Conservation (phyloP, 345 rosid genomes). For the Brassica carinata region DNA sequence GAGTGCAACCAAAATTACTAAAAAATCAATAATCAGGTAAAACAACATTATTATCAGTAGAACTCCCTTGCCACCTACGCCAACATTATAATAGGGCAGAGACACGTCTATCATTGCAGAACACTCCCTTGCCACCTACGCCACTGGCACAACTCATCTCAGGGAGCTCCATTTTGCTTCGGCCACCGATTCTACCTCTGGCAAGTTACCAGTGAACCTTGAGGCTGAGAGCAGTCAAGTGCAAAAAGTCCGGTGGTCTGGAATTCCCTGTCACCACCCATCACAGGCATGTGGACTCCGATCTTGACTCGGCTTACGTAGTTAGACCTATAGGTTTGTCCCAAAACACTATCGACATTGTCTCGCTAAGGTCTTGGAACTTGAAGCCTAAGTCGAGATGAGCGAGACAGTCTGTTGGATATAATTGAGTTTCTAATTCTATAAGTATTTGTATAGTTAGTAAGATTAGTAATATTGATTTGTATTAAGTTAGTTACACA, state of each 20-base stretch:
- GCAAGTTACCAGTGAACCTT: conserved; percentile 33
- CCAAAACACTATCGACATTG: conserved; percentile 58
- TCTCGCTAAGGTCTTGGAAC: conserved; percentile 49
- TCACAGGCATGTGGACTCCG: conserved; percentile 63
- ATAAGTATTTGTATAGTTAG: too few relatives aligned
- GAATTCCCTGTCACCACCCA: conserved; percentile 62
- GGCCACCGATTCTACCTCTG: background rate
- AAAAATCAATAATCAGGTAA: background rate
- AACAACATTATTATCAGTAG: background rate
- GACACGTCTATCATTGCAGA: conserved; percentile 50
- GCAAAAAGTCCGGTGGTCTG: conserved; percentile 51
- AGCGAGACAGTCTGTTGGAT: conserved; percentile 41
- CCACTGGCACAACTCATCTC: conserved; percentile 48
- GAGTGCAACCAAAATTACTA: background rate
- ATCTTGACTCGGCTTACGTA: conserved; percentile 61
- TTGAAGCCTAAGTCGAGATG: conserved; percentile 70
- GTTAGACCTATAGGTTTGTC: conserved; percentile 56
- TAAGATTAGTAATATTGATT: too few relatives aligned
- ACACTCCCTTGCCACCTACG: conserved; percentile 51
- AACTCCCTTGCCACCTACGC: too few relatives aligned
- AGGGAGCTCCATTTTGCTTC: conserved; percentile 38
- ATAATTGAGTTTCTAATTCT: too few relatives aligned
- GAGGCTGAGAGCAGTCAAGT: conserved; percentile 52
- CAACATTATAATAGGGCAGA: background rate
- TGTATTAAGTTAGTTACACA: too few relatives aligned